Evolutionary conservation across 495 filamentous ascomycete species (phyloP), one percentile per base, ranked within the genome.

Genomic region (Wilcoxina mikolae): DNA sequence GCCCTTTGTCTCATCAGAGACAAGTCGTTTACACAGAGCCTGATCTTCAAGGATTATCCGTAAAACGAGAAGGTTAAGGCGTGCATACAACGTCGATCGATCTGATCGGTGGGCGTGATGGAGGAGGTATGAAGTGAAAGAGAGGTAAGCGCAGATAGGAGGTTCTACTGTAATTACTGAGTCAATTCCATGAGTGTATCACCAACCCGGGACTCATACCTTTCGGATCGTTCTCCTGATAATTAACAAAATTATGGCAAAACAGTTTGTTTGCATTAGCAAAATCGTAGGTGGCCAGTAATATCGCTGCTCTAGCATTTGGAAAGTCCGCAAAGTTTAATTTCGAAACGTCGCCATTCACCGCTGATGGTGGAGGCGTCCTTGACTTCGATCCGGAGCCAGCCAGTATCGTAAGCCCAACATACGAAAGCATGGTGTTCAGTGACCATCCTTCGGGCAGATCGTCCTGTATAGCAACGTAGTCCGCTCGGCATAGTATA

Each of bases 251-350:
- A 60, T 83, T 89, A 61, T 82, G 82, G 68, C 85, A 90, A 68
- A 96, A 96, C 20, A 96, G 75, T 69, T 94, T 95, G 74, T 96
- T 98, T 11, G 90, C 81, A 68, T 89, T 83, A 23, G 78, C 81
- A 68, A 96, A 96, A 63, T 96, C 93, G 67, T 96, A 96, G 0
- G 84, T 83, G 15, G 86, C 79, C 22, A 98, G 72, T 4, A 96
- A 70, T 0, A 91, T 73, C 3, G 87, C 80, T 49, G 84, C 82
- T 66, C 87, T 78, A 57, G 82, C 76, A 3, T 79, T 78, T 4
- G 91, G 91, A 53, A 89, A 94, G 49, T 15, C 47, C 26, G 17
- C 43, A 67, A 96, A 95, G 61, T 83, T 76, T 46, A 80, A 78
- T 62, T 88, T 93, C 2, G 83, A 76, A 47, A 83, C 82, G 58